Base-by-base conservation (phyloP, 371 early-diverging fungal species). In the Choanephora cucurbitarum region DNA sequence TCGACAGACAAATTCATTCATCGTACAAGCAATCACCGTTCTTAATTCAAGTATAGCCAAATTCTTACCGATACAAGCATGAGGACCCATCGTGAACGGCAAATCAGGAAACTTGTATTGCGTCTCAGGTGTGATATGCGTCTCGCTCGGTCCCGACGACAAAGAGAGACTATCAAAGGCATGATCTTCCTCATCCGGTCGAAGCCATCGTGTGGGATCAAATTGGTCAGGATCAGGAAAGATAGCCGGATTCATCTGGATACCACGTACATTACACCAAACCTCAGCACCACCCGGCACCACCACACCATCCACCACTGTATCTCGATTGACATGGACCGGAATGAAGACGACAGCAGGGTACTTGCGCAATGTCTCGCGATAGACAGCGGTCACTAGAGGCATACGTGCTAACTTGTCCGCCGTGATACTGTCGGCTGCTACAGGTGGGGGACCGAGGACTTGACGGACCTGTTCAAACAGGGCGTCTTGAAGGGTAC, bases 311-410 rank as follows among this genome's bases (percentile, higher is more conserved):
- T 73, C 76, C 5, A 75, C 79, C 0, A 53, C 8, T 0, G 67
- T 72, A 24, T 72, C 72, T 15, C 57, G 50, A 39, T 75, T 79
- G n/a, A 73, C 76, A 58, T 79, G 76, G 3, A 70, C 70, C n/a
- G 76, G 73, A 32, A 75, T 75, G 49, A 79, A 72, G 0, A 66
- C 76, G 14, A 76, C 76, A 10, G 76, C 80, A 11, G 80, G 80
- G 33, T 79, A 79, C 37, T 73, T 76, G 3, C 80, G 66, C 55
- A 76, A 57, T 0, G 80, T 69, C 56, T 79, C 80, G 17, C 70
- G 68, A 17, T 74, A 75, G 5, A 79, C 64, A n/a, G 80, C 80
- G 0, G 75, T 73, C 0, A 75, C 67, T 19, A 68, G 57, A 5
- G 73, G 72, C 63, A 79, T 67, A 19, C 50, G 43, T 10, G 77